Base-by-base conservation (phyloP, 257 asterid genomes). In the Solanum lycopersicoides region DNA sequence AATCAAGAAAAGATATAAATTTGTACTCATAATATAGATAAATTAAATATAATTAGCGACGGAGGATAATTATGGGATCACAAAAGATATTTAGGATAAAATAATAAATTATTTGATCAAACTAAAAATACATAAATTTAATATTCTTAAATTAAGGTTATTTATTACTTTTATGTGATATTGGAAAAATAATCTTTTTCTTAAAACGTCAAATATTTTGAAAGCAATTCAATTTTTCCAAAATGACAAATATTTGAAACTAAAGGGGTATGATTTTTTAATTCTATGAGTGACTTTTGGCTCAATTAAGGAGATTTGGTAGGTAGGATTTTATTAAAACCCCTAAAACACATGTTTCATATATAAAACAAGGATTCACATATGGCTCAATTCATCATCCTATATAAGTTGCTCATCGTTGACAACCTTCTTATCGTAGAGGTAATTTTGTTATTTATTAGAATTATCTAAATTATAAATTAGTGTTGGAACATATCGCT, bases 311-410 rank as follows among this genome's bases (percentile, higher is more conserved):
- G 83, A 39, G 83, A 75, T 75, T 87, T 87, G 71, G 44, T 88
- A 72, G 87, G 91, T 87, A 84, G 88, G 82, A 83, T 86, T 86
- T 73, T 66, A 14, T 66, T 16, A 66, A 50, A 84, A 32, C 56
- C 9, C 7, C 63, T 30, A 39, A 60, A 68, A 60, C 88, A 76
- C 59, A 83, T 83, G 89, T 75, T 39, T 75, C 56, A 23, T 75
- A 37, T 23, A 41, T 25, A 23, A 20, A 5, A 39, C 4, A 75
- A 75, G 83, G 18, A 14, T 42, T 44, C 34, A 23, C 83, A 12
- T 39, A 56, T 41, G 34, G 10, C 20, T 25, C 37, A 66, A 25
- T 66, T 66, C 73, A 28, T 66, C 20, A 28, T 66, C 73, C 73
- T 13, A 66, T 25, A 25, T 28, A 66, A 25, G 25, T 15, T 2